These are phyloP conservation scores for Grigorovia yakushimaensis DNA, from an alignment of 805 yeast genomes.

Conservation along the genomic window DNA sequence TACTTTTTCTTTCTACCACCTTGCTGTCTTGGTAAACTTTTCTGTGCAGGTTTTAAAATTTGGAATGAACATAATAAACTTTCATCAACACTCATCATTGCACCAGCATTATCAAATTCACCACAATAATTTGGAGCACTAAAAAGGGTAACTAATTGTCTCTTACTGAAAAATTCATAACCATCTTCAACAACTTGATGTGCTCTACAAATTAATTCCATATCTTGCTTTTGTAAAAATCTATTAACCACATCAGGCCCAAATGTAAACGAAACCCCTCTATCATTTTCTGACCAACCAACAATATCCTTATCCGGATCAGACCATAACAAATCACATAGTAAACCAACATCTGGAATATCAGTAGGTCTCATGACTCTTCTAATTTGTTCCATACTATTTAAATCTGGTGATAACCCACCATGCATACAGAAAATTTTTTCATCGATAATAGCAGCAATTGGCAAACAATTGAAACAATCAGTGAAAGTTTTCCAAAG, in stretches of 20 bases:
- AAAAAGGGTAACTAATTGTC: constrained; percentile 91
- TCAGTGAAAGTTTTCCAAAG: constrained; percentile 98
- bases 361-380: constrained; percentile 99
- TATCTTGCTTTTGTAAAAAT: constrained; percentile 91
- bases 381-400: constrained; percentile 97
- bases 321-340: constrained; percentile 95
- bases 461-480: constrained; percentile 96
- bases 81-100: constrained; percentile 99
- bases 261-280: constrained; percentile 98
- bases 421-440: constrained; percentile 99
- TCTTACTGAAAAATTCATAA: constrained; percentile 90
- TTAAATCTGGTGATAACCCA: constrained; percentile 93
- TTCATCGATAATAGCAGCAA: constrained; percentile 96
- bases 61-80: constrained; percentile 91
- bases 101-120: constrained; percentile 98
- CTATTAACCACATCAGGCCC: constrained; percentile 99
- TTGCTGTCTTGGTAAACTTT: constrained; percentile 35
- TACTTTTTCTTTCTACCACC: constrained; percentile 28
- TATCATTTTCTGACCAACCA: constrained; percentile 98
- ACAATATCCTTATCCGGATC: constrained; percentile 98
- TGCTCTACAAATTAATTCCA: constrained; percentile 96
- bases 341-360: constrained; percentile 93
- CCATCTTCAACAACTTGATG: constrained; percentile 99
- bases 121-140: constrained; percentile 99
- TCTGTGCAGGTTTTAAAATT: constrained; percentile 95